These are phyloP conservation scores for Trichoderma cornu-damae DNA, from an alignment of 2,329 filamentous ascomycete genomes.

Conservation along the genomic window DNA sequence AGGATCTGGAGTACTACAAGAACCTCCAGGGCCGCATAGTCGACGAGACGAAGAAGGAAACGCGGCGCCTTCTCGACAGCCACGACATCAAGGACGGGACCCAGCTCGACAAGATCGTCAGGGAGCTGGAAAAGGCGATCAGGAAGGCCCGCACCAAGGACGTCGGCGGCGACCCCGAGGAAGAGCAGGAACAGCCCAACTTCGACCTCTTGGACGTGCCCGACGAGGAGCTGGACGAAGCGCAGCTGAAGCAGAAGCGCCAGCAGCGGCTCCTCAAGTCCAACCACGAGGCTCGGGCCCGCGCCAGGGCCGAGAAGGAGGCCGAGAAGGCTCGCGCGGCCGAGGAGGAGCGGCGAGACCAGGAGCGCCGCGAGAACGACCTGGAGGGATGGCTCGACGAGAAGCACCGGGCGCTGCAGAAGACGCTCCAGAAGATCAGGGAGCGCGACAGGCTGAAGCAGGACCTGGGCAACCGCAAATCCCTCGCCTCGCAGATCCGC, in stretches of 20 bases:
- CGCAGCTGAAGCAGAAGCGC: conserved; percentile 83
- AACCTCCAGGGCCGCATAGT: conserved; percentile 68
- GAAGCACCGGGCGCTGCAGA: conserved; percentile 65
- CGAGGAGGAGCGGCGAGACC: conserved; percentile 78
- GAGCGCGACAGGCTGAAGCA: conserved; percentile 89
- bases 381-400: conserved; percentile 84
- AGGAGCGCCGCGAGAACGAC: conserved; percentile 76
- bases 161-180: conserved; percentile 73
- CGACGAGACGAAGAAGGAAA: conserved; percentile 85
- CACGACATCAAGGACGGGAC: conserved; percentile 90
- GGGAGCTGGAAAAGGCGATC: conserved; percentile 85
- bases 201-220: conserved; percentile 86
- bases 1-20: conserved; percentile 91
- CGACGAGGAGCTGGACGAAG: conserved; percentile 90
- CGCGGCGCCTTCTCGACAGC: conserved; percentile 75
- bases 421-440: conserved; percentile 76
- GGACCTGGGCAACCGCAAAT: conserved; percentile 94
- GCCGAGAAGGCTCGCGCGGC: conserved; percentile 78
- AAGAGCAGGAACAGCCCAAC: conserved; percentile 74
- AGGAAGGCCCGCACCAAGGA: conserved; percentile 90
- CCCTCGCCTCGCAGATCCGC: conserved; percentile 87
- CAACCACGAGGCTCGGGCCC: conserved; percentile 84
- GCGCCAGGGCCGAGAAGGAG: conserved; percentile 96
- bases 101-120: conserved; percentile 76
- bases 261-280: conserved; percentile 91